phyloP scores from a whole-genome alignment of 2,329 filamentous ascomycete genomes.

The Colletotrichum sp. region DNA sequence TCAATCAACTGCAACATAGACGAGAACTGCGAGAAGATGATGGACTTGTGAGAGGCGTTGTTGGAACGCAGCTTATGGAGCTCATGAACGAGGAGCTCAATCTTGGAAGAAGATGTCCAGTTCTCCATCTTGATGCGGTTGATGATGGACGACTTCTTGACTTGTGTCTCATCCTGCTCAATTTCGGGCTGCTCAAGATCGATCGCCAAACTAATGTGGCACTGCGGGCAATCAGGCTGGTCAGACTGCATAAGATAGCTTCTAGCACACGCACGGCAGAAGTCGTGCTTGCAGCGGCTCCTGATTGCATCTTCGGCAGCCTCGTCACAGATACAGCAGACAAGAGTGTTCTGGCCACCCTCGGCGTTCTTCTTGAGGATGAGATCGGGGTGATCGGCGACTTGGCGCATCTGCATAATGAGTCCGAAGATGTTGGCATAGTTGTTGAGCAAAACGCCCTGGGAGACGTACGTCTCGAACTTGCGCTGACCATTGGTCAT shows the following conservation, averaged over 20 bases:
- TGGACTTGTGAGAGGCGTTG: constrained; percentile 93
- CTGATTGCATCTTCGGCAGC: constrained; percentile 93
- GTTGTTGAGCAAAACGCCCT: constrained; percentile 93
- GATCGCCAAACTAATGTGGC: constrained; percentile 88
- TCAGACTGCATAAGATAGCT: constrained; percentile 76
- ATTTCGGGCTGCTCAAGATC: constrained; percentile 96
- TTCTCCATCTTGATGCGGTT: constrained; percentile 99
- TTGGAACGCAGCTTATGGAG: constrained; percentile 90
- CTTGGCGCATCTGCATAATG: constrained; percentile 99
- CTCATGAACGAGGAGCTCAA: constrained; percentile 94
- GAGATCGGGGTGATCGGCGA: constrained; percentile 94
- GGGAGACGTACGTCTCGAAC: constrained; percentile 95
- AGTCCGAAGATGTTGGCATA: constrained; percentile 99
- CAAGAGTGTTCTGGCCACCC: constrained; percentile 86
- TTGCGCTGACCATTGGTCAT: constrained; percentile 89
- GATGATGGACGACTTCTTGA: constrained; percentile 97
- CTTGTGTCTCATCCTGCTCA: constrained; percentile 83
- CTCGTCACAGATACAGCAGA: constrained; percentile 96
- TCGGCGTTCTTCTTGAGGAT: constrained; percentile 87
- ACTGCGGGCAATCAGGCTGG: constrained; percentile 82
- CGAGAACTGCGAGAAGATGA: constrained; percentile 97
- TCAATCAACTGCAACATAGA: constrained; percentile 97
- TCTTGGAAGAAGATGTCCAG: constrained; percentile 98
- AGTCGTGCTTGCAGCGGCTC: constrained; percentile 89
- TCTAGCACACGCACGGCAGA: constrained; percentile 47